Percentiles rank a stretch among this genome's conserved stretches.
These are phyloP conservation scores for Chlamydomonas sp. DNA, from an alignment of 139 green algal genomes.

Conservation along the genomic window DNA sequence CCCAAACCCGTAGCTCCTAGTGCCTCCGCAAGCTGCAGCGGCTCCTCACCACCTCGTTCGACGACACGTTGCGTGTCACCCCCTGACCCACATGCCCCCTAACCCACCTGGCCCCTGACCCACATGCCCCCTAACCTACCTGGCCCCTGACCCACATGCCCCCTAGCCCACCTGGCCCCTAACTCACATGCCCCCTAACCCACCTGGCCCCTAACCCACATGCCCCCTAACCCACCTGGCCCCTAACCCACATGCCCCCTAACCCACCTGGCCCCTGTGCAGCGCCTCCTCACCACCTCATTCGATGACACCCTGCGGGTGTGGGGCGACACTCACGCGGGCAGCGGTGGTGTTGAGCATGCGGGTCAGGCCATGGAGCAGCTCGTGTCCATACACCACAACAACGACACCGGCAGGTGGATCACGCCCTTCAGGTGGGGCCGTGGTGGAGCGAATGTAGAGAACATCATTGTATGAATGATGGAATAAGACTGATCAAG, in stretches of 20 bases:
- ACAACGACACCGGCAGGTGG: constrained; percentile 66
- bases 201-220: not conserved
- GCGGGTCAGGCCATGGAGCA: not conserved
- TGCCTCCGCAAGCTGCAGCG: not conserved
- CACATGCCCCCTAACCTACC: too few species aligned
- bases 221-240: not conserved
- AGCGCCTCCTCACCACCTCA: constrained; percentile 65
- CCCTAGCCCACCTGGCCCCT: too few species aligned
- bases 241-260: not conserved
- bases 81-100: too few species aligned
- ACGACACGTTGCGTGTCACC: not conserved
- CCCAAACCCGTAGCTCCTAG: too few species aligned
- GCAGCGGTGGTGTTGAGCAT: not conserved
- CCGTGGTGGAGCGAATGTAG: too few species aligned
- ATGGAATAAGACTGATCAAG: too few species aligned
- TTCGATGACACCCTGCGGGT: constrained; percentile 79
- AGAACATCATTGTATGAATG: too few species aligned
- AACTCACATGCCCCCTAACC: too few species aligned
- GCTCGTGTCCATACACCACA: constrained; percentile 43
- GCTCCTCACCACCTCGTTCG: not conserved
- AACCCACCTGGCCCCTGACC: too few species aligned
- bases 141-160: too few species aligned
- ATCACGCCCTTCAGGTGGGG: constrained; percentile 31
- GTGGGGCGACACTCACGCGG: constrained; percentile 48
- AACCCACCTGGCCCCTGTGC: not conserved